Conservation (phyloP, 495 filamentous ascomycete species). For the Neurospora sp. region DNA sequence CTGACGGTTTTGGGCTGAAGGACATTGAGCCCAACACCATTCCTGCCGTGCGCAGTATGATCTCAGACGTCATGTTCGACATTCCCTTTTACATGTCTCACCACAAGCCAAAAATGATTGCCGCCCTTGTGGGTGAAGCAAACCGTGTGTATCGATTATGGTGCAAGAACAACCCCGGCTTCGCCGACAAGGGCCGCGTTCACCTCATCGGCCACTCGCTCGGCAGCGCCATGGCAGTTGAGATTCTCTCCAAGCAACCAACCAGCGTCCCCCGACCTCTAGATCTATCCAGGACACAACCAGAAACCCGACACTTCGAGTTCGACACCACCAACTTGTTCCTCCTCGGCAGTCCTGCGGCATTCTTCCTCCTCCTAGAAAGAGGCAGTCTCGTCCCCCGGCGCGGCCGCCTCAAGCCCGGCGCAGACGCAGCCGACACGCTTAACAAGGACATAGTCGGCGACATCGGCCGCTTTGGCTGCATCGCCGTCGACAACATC, state of each 20-base stretch:
- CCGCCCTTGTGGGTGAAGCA: constrained; percentile 80
- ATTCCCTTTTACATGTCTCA: constrained; percentile 95
- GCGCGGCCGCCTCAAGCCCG: constrained; percentile 62
- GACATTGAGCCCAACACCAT: constrained; percentile 91
- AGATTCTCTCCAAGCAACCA: constrained; percentile 83
- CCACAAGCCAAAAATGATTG: constrained; percentile 90
- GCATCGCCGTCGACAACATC: constrained; percentile 86
- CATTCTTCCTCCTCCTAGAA: constrained; percentile 87
- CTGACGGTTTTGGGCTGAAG: constrained; percentile 64
- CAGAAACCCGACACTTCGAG: constrained; percentile 62
- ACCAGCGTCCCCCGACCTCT: constrained; percentile 43
- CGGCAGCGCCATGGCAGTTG: constrained; percentile 85
- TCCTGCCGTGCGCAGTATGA: constrained; percentile 77
- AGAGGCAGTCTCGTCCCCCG: constrained; percentile 73
- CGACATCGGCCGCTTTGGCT: constrained; percentile 71
- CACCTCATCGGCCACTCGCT: constrained; percentile 91
- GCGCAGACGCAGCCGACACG: constrained; percentile 51
- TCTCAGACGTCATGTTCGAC: constrained; percentile 95
- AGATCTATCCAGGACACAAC: constrained; percentile 34
- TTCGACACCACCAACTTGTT: constrained; percentile 88
- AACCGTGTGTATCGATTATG: constrained; percentile 90
- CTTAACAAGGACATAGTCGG: constrained; percentile 57
- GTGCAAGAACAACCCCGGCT: constrained; percentile 85
- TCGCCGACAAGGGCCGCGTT: constrained; percentile 68
- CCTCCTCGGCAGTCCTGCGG: constrained; percentile 83